Evolutionary conservation across 2,329 filamentous ascomycete species (phyloP).

Genomic region (Penicillium hordei): DNA sequence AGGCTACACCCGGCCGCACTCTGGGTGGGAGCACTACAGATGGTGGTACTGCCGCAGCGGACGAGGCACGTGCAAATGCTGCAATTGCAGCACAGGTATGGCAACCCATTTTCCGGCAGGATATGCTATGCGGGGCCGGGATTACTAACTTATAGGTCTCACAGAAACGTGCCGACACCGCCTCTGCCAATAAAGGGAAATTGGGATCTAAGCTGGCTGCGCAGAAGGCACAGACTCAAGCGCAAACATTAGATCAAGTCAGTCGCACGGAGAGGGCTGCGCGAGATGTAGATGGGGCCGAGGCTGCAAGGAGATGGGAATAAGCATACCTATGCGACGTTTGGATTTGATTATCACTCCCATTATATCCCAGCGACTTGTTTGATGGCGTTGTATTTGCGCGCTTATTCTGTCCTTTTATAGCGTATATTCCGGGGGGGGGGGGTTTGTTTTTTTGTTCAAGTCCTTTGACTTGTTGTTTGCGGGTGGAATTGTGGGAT

Average conservation of each 20-base stretch:
- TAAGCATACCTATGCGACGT: constrained; percentile 33
- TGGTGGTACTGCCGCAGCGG: constrained; percentile 13
- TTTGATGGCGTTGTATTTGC: not conserved
- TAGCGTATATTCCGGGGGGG: too few relatives aligned
- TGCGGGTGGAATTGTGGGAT: not conserved
- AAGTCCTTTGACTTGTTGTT: not conserved
- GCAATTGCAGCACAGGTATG: constrained; percentile 82
- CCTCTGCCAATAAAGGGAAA: constrained; percentile 58
- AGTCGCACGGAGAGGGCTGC: constrained; percentile 65
- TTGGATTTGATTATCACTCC: not conserved
- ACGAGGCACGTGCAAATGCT: constrained; percentile 69
- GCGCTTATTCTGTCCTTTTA: not conserved
- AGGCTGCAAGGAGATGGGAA: constrained; percentile 59
- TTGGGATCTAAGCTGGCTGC: constrained; percentile 68
- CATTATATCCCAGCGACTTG: not conserved
- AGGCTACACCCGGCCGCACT: constrained; percentile 57
- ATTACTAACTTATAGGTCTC: not conserved
- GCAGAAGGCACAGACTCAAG: constrained; percentile 72
- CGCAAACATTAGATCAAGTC: constrained; percentile 65
- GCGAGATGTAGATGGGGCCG: constrained; percentile 66
- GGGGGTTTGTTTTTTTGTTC: too few relatives aligned
- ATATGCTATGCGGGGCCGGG: not conserved
- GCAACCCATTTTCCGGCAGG: constrained; percentile 9
- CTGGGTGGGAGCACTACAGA: constrained; percentile 56
- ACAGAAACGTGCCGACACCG: constrained; percentile 65